phyloP scores from a whole-genome alignment of 2,329 filamentous ascomycete genomes.

The Beauveria bassiana region DNA sequence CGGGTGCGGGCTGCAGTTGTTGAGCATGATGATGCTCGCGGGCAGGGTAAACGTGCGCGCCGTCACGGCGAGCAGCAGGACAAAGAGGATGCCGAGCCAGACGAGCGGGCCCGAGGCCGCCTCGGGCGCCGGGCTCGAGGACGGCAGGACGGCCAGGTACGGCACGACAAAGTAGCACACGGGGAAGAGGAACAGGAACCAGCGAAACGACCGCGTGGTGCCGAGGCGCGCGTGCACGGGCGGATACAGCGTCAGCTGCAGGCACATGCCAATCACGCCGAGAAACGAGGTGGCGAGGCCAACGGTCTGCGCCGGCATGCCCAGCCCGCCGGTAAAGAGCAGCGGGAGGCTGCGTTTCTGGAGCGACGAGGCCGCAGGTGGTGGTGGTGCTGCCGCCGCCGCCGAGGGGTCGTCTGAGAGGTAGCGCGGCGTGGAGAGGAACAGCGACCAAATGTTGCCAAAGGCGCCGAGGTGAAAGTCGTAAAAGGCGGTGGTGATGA shows the following conservation, averaged over 20 bases:
- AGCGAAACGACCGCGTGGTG: conserved; percentile 57
- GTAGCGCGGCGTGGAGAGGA: conserved; percentile 57
- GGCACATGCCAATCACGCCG: conserved; percentile 58
- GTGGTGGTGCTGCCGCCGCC: background rate
- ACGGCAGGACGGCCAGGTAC: conserved; percentile 57
- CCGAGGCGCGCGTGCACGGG: conserved; percentile 56
- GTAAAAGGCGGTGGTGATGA: conserved; percentile 60
- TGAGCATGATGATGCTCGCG: conserved; percentile 51
- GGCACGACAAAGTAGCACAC: conserved; percentile 60
- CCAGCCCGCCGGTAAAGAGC: conserved; percentile 57
- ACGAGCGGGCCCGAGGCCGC: conserved; percentile 42
- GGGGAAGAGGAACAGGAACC: conserved; percentile 59
- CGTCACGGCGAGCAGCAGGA: conserved; percentile 61
- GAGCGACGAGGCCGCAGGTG: conserved; percentile 19
- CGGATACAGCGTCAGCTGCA: conserved; percentile 64
- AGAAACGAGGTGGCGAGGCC: conserved; percentile 63
- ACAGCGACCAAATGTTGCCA: conserved; percentile 60
- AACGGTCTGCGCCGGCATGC: conserved; percentile 58
- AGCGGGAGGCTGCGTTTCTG: conserved; percentile 32
- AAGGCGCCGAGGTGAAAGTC: conserved; percentile 65
- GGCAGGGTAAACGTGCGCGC: conserved; percentile 62
- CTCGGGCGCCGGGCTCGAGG: conserved; percentile 31
- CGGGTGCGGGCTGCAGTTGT: conserved; percentile 53
- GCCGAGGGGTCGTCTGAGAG: conserved; percentile 24
- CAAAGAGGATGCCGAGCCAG: conserved; percentile 53